Conservation (phyloP, 1,284 basidiomycete genomes). For the Ustilago trichophora region DNA sequence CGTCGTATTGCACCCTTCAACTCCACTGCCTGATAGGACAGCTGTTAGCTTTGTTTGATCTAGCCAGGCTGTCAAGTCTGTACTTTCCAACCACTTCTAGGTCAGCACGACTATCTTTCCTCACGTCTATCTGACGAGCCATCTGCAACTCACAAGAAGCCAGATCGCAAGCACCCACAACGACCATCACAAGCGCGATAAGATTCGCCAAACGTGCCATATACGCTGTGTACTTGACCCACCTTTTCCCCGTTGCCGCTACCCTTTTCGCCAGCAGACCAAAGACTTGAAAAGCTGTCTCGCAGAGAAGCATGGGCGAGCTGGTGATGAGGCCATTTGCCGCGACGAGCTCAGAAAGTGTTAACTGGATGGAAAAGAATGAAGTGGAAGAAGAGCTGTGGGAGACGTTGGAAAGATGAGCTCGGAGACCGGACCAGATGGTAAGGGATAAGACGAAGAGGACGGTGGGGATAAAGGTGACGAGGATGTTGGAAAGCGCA, state of each 20-base stretch:
- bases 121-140: too few species aligned
- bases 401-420: constrained; percentile 7
- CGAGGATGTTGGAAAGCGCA: constrained; percentile 6
- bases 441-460: constrained; percentile 21
- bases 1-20: constrained; percentile 19
- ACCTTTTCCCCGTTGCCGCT: constrained; percentile 1
- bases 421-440: constrained; percentile 17
- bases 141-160: constrained; percentile 35
- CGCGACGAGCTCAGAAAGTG: constrained; percentile 11
- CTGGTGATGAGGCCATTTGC: constrained; percentile 24
- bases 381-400: constrained; percentile 6
- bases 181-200: constrained; percentile 23
- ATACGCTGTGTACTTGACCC: constrained; percentile 19
- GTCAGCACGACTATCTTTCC: too few species aligned
- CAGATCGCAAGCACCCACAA: constrained; percentile 23
- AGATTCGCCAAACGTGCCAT: constrained; percentile 17
- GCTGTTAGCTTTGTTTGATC: constrained; percentile 9
- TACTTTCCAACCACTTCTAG: not conserved
- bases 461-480: constrained; percentile 19
- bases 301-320: constrained; percentile 25
- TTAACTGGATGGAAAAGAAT: not conserved
- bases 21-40: not conserved
- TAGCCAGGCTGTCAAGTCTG: constrained; percentile 15
- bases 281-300: constrained; percentile 31
- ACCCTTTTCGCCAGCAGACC: constrained; percentile 28